Conservation (phyloP, 495 filamentous ascomycete species). For the Neurospora discreta region DNA sequence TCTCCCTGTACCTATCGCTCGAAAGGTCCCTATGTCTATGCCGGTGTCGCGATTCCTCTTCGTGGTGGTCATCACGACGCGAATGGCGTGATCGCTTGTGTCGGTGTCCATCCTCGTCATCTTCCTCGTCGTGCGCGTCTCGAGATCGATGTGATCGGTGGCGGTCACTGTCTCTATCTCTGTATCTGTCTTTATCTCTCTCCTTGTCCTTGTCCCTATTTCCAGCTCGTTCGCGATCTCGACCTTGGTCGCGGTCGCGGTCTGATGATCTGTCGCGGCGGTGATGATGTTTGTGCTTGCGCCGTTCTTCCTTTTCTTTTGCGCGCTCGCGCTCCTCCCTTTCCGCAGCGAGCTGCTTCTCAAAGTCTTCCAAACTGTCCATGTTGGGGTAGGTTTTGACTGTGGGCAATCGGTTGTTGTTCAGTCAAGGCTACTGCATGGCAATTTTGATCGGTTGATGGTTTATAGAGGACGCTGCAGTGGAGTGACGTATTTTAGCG, state of each 20-base stretch:
- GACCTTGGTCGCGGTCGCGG: conserved; percentile 19
- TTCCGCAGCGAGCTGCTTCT: conserved; percentile 42
- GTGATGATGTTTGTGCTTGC: conserved; percentile 28
- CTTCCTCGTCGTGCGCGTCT: conserved; percentile 21
- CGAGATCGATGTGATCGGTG: conserved; percentile 27
- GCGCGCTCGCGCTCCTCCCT: conserved; percentile 35
- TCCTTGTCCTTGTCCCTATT: conserved; percentile 20
- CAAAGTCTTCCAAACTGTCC: conserved; percentile 44
- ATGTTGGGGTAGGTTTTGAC: conserved; percentile 14
- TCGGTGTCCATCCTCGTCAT: conserved; percentile 28
- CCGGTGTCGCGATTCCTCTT: conserved; percentile 24
- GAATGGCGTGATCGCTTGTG: conserved; percentile 39
- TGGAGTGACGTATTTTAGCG: conserved; percentile 9
- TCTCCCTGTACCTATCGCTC: conserved; percentile 9
- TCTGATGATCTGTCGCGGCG: conserved; percentile 33
- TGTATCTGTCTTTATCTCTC: conserved; percentile 25
- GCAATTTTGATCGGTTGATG: neutral
- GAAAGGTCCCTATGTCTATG: conserved; percentile 15
- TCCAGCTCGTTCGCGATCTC: conserved; percentile 9
- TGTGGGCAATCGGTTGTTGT: conserved; percentile 1
- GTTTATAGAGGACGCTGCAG: neutral
- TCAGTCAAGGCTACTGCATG: neutral
- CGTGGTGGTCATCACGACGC: conserved; percentile 18
- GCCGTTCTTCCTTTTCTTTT: conserved; percentile 26
- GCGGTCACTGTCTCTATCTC: conserved; percentile 13